Base-by-base conservation (phyloP, 202 grass and related monocot genomes). In the Elaeis oleifera region DNA sequence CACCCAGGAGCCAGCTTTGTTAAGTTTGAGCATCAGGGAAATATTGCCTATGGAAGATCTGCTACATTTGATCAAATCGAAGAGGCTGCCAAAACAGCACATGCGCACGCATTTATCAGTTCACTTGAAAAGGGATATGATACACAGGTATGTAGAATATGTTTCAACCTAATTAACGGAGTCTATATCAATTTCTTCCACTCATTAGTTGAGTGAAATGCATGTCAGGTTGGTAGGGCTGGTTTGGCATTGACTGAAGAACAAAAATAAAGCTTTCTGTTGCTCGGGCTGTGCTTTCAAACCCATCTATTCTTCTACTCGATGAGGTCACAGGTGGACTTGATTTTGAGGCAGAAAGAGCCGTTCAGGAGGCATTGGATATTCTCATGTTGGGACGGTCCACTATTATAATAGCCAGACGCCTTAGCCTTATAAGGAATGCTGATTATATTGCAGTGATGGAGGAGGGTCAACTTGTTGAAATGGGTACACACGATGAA, bases 391-490 rank as follows among this genome's bases (percentile, higher is more conserved):
- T 97, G 51, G 92, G 92, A 77, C 91, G 92, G 51, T 97, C 92
- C 57, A 97, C 92, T 57, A 97, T 97, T 77, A 97, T 97, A 92
- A 97, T 97, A 77, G 92, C 92, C 71, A 89, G 92, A 64, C 87
- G 88, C 56, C 87, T 97, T 65, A 84, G 77, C 61, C 84, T 97
- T 54, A 92, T 97, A 61, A 89, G 87, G 72, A 90, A 97, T 65
- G 92, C 92, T 69, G 92, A 97, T 78, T 97, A 97, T 59, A 97
- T 92, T 75, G 92, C 92, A 56, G 92, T 92, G 68, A 92, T 97
- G 92, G 92, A 97, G 61, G 88, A 92, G 65, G 92, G 92, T 3
- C 88, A 92, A 78, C 84, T 97, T 51, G 84, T 97, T 79, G 92
- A 97, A 82, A 97, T 97, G 88, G 92, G 92, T 36, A 92, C 92